Conservation (phyloP, 2,329 filamentous ascomycete genomes). For the Penicillium sp. region DNA sequence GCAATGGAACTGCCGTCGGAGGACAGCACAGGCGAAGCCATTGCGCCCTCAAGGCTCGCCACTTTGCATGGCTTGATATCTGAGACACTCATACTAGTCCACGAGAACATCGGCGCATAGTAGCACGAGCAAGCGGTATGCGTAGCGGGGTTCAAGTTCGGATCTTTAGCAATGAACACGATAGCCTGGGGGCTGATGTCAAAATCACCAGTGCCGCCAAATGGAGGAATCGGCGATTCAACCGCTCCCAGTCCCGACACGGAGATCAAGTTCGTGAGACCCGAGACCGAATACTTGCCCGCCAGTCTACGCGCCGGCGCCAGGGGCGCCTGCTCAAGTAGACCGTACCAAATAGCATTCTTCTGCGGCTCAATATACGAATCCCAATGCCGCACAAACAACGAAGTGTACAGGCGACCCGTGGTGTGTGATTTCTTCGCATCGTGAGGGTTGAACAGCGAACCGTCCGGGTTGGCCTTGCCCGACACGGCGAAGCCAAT, state of each 20-base stretch:
- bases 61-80: constrained; percentile 38
- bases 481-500: constrained; percentile 51
- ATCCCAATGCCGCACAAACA: constrained; percentile 59
- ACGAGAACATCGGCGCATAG: constrained; percentile 47
- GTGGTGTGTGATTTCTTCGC: constrained; percentile 49
- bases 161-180: constrained; percentile 52
- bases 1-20: constrained; percentile 48
- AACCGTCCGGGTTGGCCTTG: constrained; percentile 51
- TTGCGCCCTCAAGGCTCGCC: constrained; percentile 44
- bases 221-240: constrained; percentile 52
- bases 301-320: constrained; percentile 41
- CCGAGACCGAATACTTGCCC: constrained; percentile 43
- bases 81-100: constrained; percentile 38
- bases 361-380: constrained; percentile 52
- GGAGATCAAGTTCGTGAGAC: constrained; percentile 47
- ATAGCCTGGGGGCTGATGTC: constrained; percentile 50
- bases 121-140: constrained; percentile 52
- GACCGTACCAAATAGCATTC: constrained; percentile 53
- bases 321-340: constrained; percentile 45
- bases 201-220: constrained; percentile 50
- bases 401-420: constrained; percentile 52
- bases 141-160: constrained; percentile 46
- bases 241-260: constrained; percentile 43
- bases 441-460: constrained; percentile 54
- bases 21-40: constrained; percentile 49